Percentiles rank a stretch among this genome's conserved stretches.
phyloP scores from a whole-genome alignment of 768 basidiomycete genomes.

The Pleurotus tuber-regium region DNA sequence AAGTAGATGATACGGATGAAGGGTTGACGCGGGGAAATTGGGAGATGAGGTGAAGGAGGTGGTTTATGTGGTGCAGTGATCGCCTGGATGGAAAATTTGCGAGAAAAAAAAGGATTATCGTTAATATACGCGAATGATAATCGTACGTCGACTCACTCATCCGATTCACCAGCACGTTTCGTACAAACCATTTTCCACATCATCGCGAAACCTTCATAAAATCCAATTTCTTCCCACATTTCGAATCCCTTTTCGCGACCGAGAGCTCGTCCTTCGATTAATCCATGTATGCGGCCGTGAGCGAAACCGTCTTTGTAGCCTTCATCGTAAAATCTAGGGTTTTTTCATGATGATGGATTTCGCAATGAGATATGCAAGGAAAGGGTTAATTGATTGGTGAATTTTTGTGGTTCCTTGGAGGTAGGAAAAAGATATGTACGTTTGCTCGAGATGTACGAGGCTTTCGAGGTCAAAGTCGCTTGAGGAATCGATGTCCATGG shows the following conservation, averaged over 20 bases:
- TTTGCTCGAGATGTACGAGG: constrained; percentile 62
- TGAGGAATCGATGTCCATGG: neutral
- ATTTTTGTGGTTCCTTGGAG: too few species aligned
- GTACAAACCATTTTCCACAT: constrained; percentile 61
- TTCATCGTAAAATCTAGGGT: constrained; percentile 78
- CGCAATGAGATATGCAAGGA: too few species aligned
- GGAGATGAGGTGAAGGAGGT: constrained; percentile 67
- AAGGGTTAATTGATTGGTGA: too few species aligned
- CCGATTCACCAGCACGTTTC: constrained; percentile 32
- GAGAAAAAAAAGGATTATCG: neutral
- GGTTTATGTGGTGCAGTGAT: constrained; percentile 57
- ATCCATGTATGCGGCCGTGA: constrained; percentile 86
- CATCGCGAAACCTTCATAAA: constrained; percentile 81
- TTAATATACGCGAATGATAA: constrained; percentile 4
- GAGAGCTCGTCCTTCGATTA: constrained; percentile 87
- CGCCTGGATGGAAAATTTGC: constrained; percentile 38
- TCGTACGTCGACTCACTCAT: constrained; percentile 43
- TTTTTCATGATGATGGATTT: too few species aligned
- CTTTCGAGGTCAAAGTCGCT: constrained; percentile 55
- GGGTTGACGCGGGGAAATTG: constrained; percentile 82
- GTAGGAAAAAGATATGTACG: constrained; percentile 41
- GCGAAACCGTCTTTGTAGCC: constrained; percentile 78
- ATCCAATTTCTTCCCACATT: constrained; percentile 97
- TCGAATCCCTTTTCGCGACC: constrained; percentile 91
- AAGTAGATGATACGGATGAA: constrained; percentile 40